A percentile compares a stretch with the other conserved stretches of the same genome.
These are phyloP conservation scores for Neoscytalidium dimidiatum DNA, from an alignment of 2,329 filamentous ascomycete species.

Conservation along the genomic window DNA sequence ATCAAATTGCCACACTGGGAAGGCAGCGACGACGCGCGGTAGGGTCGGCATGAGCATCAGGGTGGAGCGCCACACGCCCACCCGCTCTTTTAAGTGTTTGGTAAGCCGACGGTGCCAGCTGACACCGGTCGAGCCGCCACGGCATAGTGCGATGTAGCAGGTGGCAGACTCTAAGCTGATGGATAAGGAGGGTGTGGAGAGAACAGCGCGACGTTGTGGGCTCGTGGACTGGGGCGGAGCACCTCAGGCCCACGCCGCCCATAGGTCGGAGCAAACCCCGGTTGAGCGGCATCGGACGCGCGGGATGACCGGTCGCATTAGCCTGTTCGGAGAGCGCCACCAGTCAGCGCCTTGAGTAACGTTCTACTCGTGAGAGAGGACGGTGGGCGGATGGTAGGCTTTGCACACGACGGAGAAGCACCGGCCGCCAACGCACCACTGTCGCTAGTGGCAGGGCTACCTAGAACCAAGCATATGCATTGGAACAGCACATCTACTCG, in stretches of 20 bases:
- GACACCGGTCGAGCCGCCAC: background rate
- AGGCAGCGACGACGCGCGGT: constrained; percentile 5
- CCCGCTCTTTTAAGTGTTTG: background rate
- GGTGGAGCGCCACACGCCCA: background rate
- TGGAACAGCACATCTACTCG: too few relatives aligned
- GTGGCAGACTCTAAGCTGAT: background rate
- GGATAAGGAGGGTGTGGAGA: background rate
- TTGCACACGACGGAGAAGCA: too few relatives aligned
- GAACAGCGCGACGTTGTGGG: background rate
- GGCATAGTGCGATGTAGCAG: background rate
- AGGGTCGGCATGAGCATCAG: too few relatives aligned
- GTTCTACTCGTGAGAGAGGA: too few relatives aligned
- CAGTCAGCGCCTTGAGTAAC: background rate
- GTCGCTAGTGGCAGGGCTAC: too few relatives aligned
- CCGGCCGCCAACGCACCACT: too few relatives aligned
- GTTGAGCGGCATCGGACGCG: background rate
- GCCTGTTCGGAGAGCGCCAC: background rate
- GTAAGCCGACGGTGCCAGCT: background rate
- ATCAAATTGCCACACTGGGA: background rate
- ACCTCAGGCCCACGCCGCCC: background rate
- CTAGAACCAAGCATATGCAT: too few relatives aligned
- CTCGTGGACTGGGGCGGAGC: background rate
- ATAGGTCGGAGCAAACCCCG: background rate
- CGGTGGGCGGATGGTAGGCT: too few relatives aligned
- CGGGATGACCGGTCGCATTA: background rate